phyloP scores from a whole-genome alignment of 495 filamentous ascomycete species.

The Penicillium canescens region DNA sequence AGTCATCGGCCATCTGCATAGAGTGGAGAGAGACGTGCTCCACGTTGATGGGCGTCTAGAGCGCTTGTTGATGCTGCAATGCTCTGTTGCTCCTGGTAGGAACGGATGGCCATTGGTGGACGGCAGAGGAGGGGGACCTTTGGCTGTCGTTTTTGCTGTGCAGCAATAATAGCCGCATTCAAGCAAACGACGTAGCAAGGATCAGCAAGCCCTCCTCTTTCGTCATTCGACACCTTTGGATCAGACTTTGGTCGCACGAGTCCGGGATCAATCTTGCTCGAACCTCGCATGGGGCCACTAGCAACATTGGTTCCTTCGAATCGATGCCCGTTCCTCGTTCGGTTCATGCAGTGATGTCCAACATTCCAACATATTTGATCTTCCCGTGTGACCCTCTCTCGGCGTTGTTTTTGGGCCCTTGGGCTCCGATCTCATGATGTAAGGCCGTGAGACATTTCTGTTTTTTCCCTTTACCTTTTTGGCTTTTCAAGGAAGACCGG shows the following conservation, averaged over 20 bases:
- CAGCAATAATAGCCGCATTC: slow-evolving; percentile 25
- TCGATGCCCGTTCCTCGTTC: slow-evolving; percentile 19
- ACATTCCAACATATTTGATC: slow-evolving; percentile 19
- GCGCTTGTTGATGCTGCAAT: slow-evolving; percentile 34
- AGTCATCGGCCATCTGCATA: slow-evolving; percentile 26
- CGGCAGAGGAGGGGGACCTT: slow-evolving; percentile 6
- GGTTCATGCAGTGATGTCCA: slow-evolving; percentile 44
- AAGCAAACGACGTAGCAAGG: slow-evolving; percentile 17
- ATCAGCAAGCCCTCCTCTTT: slow-evolving; percentile 8
- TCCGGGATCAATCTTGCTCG: slow-evolving; percentile 17
- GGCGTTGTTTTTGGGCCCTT: slow-evolving; percentile 18
- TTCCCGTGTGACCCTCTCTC: slow-evolving; percentile 25
- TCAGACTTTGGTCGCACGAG: slow-evolving; percentile 11
- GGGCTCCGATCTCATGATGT: slow-evolving; percentile 23
- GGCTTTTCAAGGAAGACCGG: not conserved
- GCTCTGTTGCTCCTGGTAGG: slow-evolving; percentile 3
- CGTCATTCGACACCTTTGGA: not conserved
- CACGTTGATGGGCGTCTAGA: slow-evolving; percentile 36
- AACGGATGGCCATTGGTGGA: slow-evolving; percentile 11
- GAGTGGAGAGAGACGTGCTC: slow-evolving; percentile 14
- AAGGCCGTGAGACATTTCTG: slow-evolving; percentile 17
- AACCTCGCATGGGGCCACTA: slow-evolving; percentile 16
- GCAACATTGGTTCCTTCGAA: slow-evolving; percentile 5
- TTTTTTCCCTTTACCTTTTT: slow-evolving; percentile 2
- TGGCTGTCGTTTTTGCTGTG: not conserved